Conservation (phyloP, 805 yeast species). For the Saccharomycopsis selenospora region DNA sequence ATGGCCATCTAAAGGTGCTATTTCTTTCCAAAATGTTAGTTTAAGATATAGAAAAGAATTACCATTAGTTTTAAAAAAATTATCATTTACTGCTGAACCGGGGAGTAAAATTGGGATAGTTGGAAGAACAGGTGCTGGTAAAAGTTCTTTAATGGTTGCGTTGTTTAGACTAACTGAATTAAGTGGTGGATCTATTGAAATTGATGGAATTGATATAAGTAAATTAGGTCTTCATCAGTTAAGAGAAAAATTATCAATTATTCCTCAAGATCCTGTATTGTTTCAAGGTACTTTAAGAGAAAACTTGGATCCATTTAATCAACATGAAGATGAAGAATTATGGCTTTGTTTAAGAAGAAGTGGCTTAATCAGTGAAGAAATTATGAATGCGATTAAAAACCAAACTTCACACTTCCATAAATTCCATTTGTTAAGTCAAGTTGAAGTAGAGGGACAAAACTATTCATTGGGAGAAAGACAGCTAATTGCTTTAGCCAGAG, state of each 20-base stretch:
- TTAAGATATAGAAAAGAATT: slow-evolving; percentile 57
- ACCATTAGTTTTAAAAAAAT: slow-evolving; percentile 57
- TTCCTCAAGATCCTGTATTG: slow-evolving; percentile 85
- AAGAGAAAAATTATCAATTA: slow-evolving; percentile 68
- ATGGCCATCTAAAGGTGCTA: slow-evolving; percentile 63
- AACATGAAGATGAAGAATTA: slow-evolving; percentile 47
- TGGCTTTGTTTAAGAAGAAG: slow-evolving; percentile 67
- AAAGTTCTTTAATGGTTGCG: slow-evolving; percentile 67
- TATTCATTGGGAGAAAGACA: slow-evolving; percentile 66
- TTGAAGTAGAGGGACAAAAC: slow-evolving; percentile 59
- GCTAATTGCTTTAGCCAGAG: slow-evolving; percentile 73
- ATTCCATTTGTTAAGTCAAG: slow-evolving; percentile 51
- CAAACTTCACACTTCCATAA: slow-evolving; percentile 40
- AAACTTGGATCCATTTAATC: slow-evolving; percentile 71
- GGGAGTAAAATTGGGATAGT: slow-evolving; percentile 59
- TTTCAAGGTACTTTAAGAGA: slow-evolving; percentile 73
- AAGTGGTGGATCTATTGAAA: slow-evolving; percentile 42
- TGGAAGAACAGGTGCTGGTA: slow-evolving; percentile 70
- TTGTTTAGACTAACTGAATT: slow-evolving; percentile 62
- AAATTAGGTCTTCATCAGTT: slow-evolving; percentile 59
- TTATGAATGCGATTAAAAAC: slow-evolving; percentile 25
- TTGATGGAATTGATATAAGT: slow-evolving; percentile 65
- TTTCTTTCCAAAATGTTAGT: slow-evolving; percentile 48
- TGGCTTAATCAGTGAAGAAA: slow-evolving; percentile 40
- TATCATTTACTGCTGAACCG: slow-evolving; percentile 40